Percentiles rank a stretch among this genome's conserved stretches.
Conservation (phyloP, 148 eudicot species). For the Salicornia ramosissima region DNA sequence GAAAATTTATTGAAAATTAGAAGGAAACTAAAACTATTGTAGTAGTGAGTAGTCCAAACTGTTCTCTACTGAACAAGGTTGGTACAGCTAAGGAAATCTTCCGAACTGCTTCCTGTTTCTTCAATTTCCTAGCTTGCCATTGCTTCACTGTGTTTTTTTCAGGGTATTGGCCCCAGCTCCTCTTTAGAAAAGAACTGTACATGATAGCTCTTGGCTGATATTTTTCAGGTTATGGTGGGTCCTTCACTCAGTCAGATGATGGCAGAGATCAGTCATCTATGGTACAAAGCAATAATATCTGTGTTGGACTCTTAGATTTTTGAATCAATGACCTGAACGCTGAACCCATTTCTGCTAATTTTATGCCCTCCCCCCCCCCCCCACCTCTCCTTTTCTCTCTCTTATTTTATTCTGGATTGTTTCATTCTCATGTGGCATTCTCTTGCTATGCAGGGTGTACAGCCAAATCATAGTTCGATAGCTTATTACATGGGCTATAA, state of each 20-base stretch:
- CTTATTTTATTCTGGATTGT: background rate
- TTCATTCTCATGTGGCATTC: conserved; percentile 16
- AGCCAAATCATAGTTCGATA: conserved; percentile 48
- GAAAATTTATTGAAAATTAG: too few species aligned
- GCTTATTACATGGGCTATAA: conserved; percentile 57
- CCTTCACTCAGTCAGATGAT: conserved; percentile 25
- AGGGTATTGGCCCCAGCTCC: background rate
- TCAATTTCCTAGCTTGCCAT: too few species aligned
- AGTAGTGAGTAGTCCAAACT: too few species aligned
- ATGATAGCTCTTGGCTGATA: background rate
- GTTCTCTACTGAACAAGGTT: too few species aligned
- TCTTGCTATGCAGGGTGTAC: conserved; percentile 41
- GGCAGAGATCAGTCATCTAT: conserved; percentile 23
- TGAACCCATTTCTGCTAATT: background rate
- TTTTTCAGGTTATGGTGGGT: conserved; percentile 25
- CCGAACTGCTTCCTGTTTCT: too few species aligned
- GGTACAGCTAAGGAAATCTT: too few species aligned
- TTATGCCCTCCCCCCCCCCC: background rate
- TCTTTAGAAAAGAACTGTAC: background rate
- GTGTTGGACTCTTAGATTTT: background rate
- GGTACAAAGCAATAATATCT: conserved; percentile 12
- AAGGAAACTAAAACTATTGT: too few species aligned
- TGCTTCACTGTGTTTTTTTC: too few species aligned
- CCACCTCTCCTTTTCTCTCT: too few species aligned
- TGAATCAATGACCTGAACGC: background rate